Base-by-base conservation (phyloP, 208 protist species). In the Trypanosoma mega region DNA sequence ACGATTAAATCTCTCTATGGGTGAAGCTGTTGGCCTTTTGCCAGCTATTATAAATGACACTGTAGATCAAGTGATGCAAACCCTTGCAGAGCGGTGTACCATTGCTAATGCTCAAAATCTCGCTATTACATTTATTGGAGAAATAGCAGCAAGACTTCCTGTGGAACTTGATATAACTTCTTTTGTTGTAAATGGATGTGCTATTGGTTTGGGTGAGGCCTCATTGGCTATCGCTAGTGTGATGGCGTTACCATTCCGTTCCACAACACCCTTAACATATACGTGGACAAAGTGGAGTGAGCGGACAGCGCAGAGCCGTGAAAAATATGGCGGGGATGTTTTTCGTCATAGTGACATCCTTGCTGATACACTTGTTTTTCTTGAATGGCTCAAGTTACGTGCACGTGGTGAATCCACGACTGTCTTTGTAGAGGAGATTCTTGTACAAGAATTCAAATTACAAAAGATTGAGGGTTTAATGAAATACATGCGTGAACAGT, bases 121-220 rank as follows among this genome's bases (percentile, higher is more conserved):
- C 53, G 72, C 55, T 45, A 70, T 96, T 30, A 96, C 90, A 14
- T 91, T 96, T 50, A 45, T 80, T 1, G 90, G 90, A 30, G 90
- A 96, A 76, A 81, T 92, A 18, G 72, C 75, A 26, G 68, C 82
- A 20, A 78, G 90, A 1, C 61, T 96, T 41, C 86, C 90, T 26
- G 63, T 93, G 9, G 75, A 81, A 20, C 62, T 85, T 39, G 90
- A 96, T 49, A 64, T 93, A 51, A 62, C 85, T 7, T 74, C 77
- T 62, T 80, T 90, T 59, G 74, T 92, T 55, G 76, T 96, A 26
- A 68, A 78, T 55, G 84, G 86, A 54, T 87, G 80, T 66, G 78
- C 74, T 6, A 24, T 92, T n/a, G 90, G 90, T 16, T 63, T 93
- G 45, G 82, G 80, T 46, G 90, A 93, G 68, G 84, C 76, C 1